These are phyloP conservation scores for Tylopilus sp. DNA, from an alignment of 1,284 basidiomycete species.

Conservation along the genomic window DNA sequence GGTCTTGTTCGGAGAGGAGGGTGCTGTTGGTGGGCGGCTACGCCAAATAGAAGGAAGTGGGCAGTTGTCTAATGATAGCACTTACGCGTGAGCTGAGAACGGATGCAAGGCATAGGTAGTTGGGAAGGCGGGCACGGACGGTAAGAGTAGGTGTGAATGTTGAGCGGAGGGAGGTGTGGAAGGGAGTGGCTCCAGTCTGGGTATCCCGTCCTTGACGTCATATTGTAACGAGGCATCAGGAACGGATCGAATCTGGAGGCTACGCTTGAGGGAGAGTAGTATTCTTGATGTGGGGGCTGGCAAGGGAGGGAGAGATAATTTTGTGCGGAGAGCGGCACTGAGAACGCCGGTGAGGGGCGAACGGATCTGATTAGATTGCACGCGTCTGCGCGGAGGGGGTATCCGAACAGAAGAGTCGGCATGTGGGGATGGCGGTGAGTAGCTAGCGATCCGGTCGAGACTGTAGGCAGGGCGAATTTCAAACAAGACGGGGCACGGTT, in stretches of 20 bases:
- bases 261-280: constrained; percentile 27
- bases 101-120: constrained; percentile 19
- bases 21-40: constrained; percentile 20
- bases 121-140: constrained; percentile 14
- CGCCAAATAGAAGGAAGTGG: neutral
- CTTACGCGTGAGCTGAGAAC: constrained; percentile 19
- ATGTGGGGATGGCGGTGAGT: constrained; percentile 21
- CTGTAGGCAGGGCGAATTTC: constrained; percentile 43
- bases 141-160: constrained; percentile 2
- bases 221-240: neutral
- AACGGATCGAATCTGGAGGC: constrained; percentile 8
- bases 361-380: constrained; percentile 28
- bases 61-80: neutral
- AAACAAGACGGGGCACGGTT: constrained; percentile 44
- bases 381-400: constrained; percentile 24
- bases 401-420: constrained; percentile 7
- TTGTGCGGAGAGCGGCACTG: constrained; percentile 43
- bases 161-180: constrained; percentile 4
- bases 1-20: constrained; percentile 18
- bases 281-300: constrained; percentile 16
- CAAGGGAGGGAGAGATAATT: constrained; percentile 24
- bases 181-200: neutral
- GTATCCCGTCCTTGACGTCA: neutral
- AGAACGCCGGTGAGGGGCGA: constrained; percentile 41
- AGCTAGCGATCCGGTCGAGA: constrained; percentile 38